These are phyloP conservation scores for Lolium rigidum DNA, from an alignment of 176 grass and related monocot genomes.

Conservation along the genomic window DNA sequence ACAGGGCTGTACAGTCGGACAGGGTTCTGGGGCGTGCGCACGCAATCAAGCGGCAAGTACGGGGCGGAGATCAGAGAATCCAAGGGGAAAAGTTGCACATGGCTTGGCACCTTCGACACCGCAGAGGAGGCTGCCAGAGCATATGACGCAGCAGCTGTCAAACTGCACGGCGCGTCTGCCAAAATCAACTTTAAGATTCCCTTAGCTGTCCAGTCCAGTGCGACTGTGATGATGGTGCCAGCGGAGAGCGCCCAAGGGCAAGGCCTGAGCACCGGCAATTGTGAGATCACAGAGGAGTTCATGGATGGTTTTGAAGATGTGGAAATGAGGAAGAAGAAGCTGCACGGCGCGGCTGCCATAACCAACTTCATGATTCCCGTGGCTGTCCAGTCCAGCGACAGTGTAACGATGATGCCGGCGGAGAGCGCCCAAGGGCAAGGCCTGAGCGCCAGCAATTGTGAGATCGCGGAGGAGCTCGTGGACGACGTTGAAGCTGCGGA, in stretches of 20 bases:
- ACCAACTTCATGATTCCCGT: slow-evolving; percentile 53
- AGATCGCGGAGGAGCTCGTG: slow-evolving; percentile 41
- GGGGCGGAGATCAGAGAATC: neutral
- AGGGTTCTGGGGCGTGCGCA: neutral
- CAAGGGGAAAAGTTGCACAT: slow-evolving; percentile 31
- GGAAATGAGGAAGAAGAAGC: neutral
- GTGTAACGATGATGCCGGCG: neutral
- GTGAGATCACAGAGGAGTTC: neutral
- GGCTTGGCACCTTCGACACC: slow-evolving; percentile 25
- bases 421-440: neutral
- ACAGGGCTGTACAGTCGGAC: neutral
- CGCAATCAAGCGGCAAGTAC: neutral
- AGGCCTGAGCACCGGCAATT: neutral
- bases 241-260: neutral
- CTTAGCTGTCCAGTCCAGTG: neutral
- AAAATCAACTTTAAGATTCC: neutral
- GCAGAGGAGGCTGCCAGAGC: neutral
- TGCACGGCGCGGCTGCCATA: slow-evolving; percentile 38
- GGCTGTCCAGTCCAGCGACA: neutral
- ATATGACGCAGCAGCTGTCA: neutral
- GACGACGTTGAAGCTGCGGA: slow-evolving; percentile 29
- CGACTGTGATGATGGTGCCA: neutral
- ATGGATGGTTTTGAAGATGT: neutral
- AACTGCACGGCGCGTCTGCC: neutral
- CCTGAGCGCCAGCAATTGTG: neutral